These are phyloP conservation scores for Aschersonia sp. DNA, from an alignment of 2,329 filamentous ascomycete species.

Conservation along the genomic window DNA sequence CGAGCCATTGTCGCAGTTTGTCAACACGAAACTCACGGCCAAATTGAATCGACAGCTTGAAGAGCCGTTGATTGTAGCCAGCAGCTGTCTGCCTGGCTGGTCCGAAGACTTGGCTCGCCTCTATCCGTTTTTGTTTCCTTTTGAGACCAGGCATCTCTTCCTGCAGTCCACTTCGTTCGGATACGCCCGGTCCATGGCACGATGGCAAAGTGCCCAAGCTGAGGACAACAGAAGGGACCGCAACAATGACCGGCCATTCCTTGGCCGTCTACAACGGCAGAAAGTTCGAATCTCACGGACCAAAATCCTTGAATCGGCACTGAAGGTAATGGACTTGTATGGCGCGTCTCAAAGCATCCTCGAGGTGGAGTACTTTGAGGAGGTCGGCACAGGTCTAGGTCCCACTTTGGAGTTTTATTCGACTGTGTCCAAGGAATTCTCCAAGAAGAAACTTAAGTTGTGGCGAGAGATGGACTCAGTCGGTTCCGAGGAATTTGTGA, in stretches of 20 bases:
- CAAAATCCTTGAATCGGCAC: slow-evolving; percentile 89
- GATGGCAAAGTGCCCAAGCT: slow-evolving; percentile 87
- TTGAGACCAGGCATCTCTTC: slow-evolving; percentile 93
- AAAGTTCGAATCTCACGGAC: slow-evolving; percentile 93
- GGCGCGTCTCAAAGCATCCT: slow-evolving; percentile 91
- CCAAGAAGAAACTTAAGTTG: slow-evolving; percentile 89
- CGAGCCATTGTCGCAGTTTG: slow-evolving; percentile 83
- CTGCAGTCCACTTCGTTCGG: slow-evolving; percentile 96
- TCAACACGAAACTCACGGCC: slow-evolving; percentile 95
- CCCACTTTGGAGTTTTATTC: slow-evolving; percentile 97
- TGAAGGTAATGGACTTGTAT: slow-evolving; percentile 98
- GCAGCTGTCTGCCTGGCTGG: slow-evolving; percentile 90
- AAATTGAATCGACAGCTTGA: slow-evolving; percentile 95
- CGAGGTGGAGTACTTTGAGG: slow-evolving; percentile 97
- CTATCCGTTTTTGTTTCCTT: slow-evolving; percentile 95
- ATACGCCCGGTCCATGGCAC: slow-evolving; percentile 90
- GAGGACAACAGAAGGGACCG: slow-evolving; percentile 67
- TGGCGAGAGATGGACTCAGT: slow-evolving; percentile 83
- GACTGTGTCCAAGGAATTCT: slow-evolving; percentile 91
- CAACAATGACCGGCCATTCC: slow-evolving; percentile 79
- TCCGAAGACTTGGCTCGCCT: slow-evolving; percentile 85
- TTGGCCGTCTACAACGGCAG: slow-evolving; percentile 83
- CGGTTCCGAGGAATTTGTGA: slow-evolving; percentile 66
- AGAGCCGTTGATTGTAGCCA: slow-evolving; percentile 91
- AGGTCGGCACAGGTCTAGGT: slow-evolving; percentile 89